These are phyloP conservation scores for Cicer bijugum DNA, from an alignment of 306 rosid species.

Conservation along the genomic window DNA sequence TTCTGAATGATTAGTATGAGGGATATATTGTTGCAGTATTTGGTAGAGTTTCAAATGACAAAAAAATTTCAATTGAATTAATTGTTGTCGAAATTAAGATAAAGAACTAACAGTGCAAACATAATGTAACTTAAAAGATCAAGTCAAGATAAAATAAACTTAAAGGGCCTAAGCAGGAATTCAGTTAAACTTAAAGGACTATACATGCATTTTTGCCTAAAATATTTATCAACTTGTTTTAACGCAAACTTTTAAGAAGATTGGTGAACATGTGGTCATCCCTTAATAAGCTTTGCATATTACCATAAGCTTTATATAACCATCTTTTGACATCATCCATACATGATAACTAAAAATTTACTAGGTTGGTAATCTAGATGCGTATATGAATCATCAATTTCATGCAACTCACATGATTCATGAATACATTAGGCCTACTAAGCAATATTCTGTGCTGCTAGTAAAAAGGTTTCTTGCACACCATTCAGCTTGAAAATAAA, in stretches of 20 bases:
- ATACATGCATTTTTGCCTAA: no score
- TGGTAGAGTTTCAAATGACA: no score
- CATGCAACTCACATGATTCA: conserved; percentile 19
- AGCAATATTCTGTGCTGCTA: conserved; percentile 1
- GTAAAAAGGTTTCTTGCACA: conserved; percentile 12
- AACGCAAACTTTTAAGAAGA: neutral
- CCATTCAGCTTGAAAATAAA: conserved; percentile 34
- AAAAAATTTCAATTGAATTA: no score
- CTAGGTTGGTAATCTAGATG: conserved; percentile 24
- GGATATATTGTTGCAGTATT: no score
- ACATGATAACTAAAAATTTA: conserved; percentile 4
- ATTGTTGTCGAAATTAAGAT: no score
- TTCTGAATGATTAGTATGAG: no score
- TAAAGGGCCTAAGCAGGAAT: no score
- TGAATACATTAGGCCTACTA: neutral
- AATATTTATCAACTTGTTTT: conserved; percentile 13
- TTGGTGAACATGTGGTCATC: neutral
- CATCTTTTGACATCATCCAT: conserved; percentile 15
- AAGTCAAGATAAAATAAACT: no score
- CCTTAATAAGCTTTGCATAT: conserved; percentile 23
- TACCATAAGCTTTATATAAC: conserved; percentile 13
- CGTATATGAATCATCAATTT: conserved; percentile 27
- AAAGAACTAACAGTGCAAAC: no score
- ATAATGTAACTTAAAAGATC: no score
- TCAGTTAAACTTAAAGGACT: no score